Evolutionary conservation across 2,329 filamentous ascomycete species (phyloP), one percentile per base, ranked within the genome.

Genomic region (Scytalidium sp.): DNA sequence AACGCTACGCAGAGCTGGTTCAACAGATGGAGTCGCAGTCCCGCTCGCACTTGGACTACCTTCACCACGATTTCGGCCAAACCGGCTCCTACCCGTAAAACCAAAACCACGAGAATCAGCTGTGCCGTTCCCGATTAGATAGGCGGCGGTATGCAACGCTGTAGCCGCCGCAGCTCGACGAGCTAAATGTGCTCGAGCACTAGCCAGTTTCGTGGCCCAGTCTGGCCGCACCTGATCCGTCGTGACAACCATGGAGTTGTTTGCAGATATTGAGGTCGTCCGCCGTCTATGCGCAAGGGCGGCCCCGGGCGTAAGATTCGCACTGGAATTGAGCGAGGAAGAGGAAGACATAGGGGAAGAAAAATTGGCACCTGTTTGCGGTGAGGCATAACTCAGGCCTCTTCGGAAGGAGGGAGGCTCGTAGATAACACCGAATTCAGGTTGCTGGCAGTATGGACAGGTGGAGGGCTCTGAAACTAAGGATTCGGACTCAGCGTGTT

Each of bases 381-480:
- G 63, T 54, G 81, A 73, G 1, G 82, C 78, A 65, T 93, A 93
- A 1, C 81, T 75, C 25, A 99, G 71, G 1, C 94, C 94, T 55
- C 92, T 80, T 20, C 91, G 85, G 73, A 97, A 97, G 0, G 89
- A 84, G 2, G 94, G 94, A 11, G 91, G 80, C 3, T 93, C 84
- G 67, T 97, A 99, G 0, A 90, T 96, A n/a, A 99, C 88, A 43
- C 94, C 94, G 64, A 97, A 97, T 57, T 99, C 93, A 2, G 90
- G 84, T 59, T 94, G 90, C 45, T 94, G 90, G 68, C 94, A 99
- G 68, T 97, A 99, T 0, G 94, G 94, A 65, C 94, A 99, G 20
- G 86, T 83, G 1, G 94, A 90, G 2, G 94, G 89, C 64, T 97
- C 93, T 6, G 92, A 97, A 1, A 96, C 87, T 15, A 99, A 77